phyloP scores from a whole-genome alignment of 257 asterid species.

The Leonotis leonurus region DNA sequence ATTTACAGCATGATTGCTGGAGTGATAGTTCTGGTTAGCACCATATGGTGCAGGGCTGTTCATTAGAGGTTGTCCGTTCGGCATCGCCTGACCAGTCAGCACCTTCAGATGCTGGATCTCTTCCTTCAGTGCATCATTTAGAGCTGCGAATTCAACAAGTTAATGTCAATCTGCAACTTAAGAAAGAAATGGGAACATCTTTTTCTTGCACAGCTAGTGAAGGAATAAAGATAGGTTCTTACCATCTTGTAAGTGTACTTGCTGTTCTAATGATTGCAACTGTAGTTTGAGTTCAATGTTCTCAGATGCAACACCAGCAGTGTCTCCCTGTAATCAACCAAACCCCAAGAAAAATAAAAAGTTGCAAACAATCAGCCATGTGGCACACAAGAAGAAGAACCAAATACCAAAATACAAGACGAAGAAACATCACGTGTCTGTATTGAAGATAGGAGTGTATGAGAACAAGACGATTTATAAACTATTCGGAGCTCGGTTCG shows the following conservation, averaged over 20 bases:
- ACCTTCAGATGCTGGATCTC: constrained; percentile 78
- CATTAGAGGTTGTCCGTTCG: constrained; percentile 56
- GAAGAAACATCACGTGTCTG: no score
- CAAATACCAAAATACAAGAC: background rate
- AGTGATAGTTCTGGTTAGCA: constrained; percentile 44
- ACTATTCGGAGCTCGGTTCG: no score
- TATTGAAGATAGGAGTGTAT: no score
- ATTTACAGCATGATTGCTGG: constrained; percentile 29
- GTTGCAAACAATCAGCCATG: no score
- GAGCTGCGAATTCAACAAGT: constrained; percentile 34
- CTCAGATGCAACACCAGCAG: constrained; percentile 66
- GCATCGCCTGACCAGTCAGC: constrained; percentile 56
- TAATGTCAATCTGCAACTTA: background rate
- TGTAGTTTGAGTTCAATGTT: constrained; percentile 85
- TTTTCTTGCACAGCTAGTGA: no score
- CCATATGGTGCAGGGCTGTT: constrained; percentile 50
- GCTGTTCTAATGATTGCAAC: constrained; percentile 74
- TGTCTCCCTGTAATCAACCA: constrained; percentile 80
- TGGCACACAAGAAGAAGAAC: background rate
- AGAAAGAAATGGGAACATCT: no score
- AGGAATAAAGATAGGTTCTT: constrained; percentile 1
- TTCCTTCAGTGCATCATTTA: constrained; percentile 70
- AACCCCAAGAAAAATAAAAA: no score
- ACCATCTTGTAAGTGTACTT: constrained; percentile 93
- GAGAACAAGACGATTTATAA: no score